phyloP scores from a whole-genome alignment of 2,329 filamentous ascomycete genomes.

The Xylariaceae sp. region DNA sequence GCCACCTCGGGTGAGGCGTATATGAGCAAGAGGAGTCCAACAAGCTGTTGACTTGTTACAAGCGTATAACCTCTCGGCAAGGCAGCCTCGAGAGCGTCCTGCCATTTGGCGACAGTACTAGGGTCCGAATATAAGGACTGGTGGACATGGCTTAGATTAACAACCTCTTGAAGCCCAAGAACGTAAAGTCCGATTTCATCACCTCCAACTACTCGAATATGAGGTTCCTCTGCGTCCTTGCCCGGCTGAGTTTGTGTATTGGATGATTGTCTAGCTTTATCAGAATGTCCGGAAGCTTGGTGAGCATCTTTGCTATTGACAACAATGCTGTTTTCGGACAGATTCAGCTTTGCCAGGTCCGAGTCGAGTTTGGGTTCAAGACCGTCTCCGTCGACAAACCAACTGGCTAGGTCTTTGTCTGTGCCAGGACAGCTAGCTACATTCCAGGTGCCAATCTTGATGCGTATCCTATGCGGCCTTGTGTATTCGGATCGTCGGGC shows the following conservation, averaged over 20 bases:
- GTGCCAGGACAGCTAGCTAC: conserved; percentile 84
- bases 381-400: conserved; percentile 84
- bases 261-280: not conserved
- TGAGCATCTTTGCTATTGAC: conserved; percentile 26
- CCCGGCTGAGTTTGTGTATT: conserved; percentile 33
- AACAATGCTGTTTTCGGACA: conserved; percentile 50
- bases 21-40: conserved; percentile 82
- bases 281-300: not conserved
- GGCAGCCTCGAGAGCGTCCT: conserved; percentile 73
- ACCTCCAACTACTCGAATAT: conserved; percentile 58
- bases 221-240: conserved; percentile 51
- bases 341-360: conserved; percentile 61
- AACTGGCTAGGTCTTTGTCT: conserved; percentile 84
- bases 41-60: conserved; percentile 82
- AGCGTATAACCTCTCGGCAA: conserved; percentile 80
- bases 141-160: conserved; percentile 80
- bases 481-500: conserved; percentile 82
- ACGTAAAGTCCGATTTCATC: conserved; percentile 88
- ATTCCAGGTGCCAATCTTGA: conserved; percentile 97
- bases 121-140: conserved; percentile 82
- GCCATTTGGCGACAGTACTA: conserved; percentile 77
- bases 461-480: conserved; percentile 72
- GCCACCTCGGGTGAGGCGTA: conserved; percentile 83
- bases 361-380: conserved; percentile 70
- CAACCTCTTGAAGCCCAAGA: conserved; percentile 88